These are phyloP conservation scores for Lathyrus tuberosus DNA, from an alignment of 306 rosid genomes.

Conservation along the genomic window DNA sequence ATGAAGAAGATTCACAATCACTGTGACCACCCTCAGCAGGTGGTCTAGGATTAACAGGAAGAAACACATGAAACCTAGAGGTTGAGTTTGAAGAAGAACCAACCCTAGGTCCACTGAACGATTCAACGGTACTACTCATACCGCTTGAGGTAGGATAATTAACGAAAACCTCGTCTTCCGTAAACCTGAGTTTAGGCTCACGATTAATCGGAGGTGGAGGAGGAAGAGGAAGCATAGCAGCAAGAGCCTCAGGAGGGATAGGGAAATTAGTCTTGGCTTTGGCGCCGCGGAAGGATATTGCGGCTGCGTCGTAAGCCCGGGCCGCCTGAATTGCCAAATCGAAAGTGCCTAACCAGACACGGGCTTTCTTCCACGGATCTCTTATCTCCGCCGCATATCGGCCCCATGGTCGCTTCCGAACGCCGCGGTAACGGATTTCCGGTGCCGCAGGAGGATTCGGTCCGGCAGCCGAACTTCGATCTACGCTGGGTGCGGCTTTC, in stretches of 20 bases:
- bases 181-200: no score
- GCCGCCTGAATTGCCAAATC: slow-evolving; percentile 87
- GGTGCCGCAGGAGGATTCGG: not conserved
- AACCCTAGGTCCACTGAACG: slow-evolving; percentile 72
- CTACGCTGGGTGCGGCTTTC: slow-evolving; percentile 10
- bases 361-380: no score
- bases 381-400: slow-evolving; percentile 92
- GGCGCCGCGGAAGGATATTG: no score
- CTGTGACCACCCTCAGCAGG: slow-evolving; percentile 62
- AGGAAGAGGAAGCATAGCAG: no score
- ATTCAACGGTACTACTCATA: slow-evolving; percentile 93
- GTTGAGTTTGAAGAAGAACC: slow-evolving; percentile 22
- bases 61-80: not conserved
- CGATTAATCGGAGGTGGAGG: no score
- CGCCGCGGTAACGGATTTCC: slow-evolving; percentile 77
- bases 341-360: slow-evolving; percentile 88
- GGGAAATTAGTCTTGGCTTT: no score
- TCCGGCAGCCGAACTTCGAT: slow-evolving; percentile 17
- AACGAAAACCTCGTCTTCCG: slow-evolving; percentile 31
- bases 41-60: slow-evolving; percentile 16
- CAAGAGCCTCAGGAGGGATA: no score
- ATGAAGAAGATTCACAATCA: no score
- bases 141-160: slow-evolving; percentile 78
- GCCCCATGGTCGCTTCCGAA: slow-evolving; percentile 91
- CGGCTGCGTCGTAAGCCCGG: no score